Percentiles rank a stretch among this genome's conserved stretches.
Evolutionary conservation across 768 basidiomycete genomes (phyloP).

Genomic region (Podaxis sp.): DNA sequence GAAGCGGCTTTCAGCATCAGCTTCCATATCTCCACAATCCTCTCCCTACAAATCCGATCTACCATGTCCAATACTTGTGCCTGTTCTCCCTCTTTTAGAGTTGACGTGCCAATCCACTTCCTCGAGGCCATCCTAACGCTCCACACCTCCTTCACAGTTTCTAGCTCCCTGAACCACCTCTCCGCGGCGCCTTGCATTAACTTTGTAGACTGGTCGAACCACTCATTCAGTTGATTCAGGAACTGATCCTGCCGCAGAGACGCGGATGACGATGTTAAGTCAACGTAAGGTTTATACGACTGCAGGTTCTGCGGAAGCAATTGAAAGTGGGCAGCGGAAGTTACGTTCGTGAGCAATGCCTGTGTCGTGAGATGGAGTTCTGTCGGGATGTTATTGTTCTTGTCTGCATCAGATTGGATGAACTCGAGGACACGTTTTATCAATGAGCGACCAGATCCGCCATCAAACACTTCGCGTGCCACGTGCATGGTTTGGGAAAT

Average conservation of each 20-base stretch:
- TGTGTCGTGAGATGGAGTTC: conserved; percentile 65
- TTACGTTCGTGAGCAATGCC: conserved; percentile 61
- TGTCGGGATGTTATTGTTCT: conserved; percentile 29
- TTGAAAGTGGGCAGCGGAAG: conserved; percentile 79
- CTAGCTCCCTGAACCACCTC: conserved; percentile 56
- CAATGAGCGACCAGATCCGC: conserved; percentile 22
- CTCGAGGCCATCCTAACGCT: conserved; percentile 49
- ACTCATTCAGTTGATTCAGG: conserved; percentile 45
- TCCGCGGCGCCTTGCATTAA: conserved; percentile 40
- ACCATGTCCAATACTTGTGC: conserved; percentile 37
- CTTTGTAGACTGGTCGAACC: conserved; percentile 55
- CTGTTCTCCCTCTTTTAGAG: conserved; percentile 47
- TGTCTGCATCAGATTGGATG: conserved; percentile 50
- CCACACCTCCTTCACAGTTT: conserved; percentile 69
- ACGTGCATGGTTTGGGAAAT: conserved; percentile 56
- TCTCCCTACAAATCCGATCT: conserved; percentile 49
- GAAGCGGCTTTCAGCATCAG: conserved; percentile 38
- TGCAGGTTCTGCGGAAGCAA: conserved; percentile 68
- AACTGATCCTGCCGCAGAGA: conserved; percentile 41
- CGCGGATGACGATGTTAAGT: conserved; percentile 56
- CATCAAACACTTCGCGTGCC: conserved; percentile 51
- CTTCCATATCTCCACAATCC: conserved; percentile 60
- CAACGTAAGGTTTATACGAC: conserved; percentile 83
- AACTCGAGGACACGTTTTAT: conserved; percentile 52
- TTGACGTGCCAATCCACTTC: conserved; percentile 40